Conservation (phyloP, 164 flowering plant species). For the Warburgia ugandensis region DNA sequence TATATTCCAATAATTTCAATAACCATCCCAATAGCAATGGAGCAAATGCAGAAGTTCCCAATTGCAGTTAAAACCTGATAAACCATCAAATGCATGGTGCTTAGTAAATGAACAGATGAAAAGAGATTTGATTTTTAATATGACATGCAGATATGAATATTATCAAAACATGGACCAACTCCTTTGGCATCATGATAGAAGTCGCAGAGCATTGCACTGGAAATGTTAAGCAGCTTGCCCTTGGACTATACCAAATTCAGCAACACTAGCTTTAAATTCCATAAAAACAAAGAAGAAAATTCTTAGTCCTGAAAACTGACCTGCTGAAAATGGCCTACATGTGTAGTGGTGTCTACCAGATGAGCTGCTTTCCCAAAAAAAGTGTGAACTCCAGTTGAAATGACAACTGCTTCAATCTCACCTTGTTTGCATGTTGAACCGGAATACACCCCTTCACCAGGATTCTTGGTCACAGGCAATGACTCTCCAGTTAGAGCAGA, state of each 20-base stretch:
- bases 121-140: too few species aligned
- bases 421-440: constrained; percentile 91
- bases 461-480: constrained; percentile 67
- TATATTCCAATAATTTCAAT: constrained; percentile 57
- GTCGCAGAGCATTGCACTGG: too few species aligned
- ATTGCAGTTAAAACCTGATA: constrained; percentile 66
- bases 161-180: too few species aligned
- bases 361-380: constrained; percentile 90
- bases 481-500: constrained; percentile 84
- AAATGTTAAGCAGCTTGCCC: too few species aligned
- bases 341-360: constrained; percentile 66
- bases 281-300: too few species aligned
- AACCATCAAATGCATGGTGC: too few species aligned
- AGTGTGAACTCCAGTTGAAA: constrained; percentile 78
- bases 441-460: constrained; percentile 72
- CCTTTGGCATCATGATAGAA: too few species aligned
- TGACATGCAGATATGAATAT: too few species aligned
- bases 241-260: too few species aligned
- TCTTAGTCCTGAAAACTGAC: constrained; percentile 17
- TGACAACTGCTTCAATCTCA: constrained; percentile 76
- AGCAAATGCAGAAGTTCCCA: constrained; percentile 79
- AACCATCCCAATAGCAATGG: constrained; percentile 61
- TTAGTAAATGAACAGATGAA: too few species aligned
- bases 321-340: constrained; percentile 82
- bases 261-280: too few species aligned